Conservation (phyloP, 2,329 filamentous ascomycete species). For the Diaporthe citrichinensis region DNA sequence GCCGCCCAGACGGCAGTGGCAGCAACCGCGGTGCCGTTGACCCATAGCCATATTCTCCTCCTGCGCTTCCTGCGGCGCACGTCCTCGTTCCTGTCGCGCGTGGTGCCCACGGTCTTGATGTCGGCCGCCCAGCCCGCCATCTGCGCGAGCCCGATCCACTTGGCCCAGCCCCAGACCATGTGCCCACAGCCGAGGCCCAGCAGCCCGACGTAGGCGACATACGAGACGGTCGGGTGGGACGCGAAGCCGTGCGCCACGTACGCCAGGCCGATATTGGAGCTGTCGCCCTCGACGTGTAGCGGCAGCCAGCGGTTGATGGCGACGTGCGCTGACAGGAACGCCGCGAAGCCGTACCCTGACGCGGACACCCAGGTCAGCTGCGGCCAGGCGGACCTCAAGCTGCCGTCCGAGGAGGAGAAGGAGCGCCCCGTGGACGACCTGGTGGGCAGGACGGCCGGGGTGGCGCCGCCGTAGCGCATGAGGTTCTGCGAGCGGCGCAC, state of each 20-base stretch:
- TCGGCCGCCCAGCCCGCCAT: conserved; percentile 64
- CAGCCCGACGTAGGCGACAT: conserved; percentile 77
- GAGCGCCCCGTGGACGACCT: conserved; percentile 49
- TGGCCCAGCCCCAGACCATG: conserved; percentile 87
- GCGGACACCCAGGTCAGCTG: conserved; percentile 76
- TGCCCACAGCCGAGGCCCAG: conserved; percentile 80
- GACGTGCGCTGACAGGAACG: conserved; percentile 78
- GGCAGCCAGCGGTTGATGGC: conserved; percentile 84
- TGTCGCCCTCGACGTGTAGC: conserved; percentile 83
- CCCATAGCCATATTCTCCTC: conserved; percentile 77
- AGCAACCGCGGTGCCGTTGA: conserved; percentile 75
- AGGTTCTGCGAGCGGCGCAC: conserved; percentile 80
- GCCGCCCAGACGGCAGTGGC: conserved; percentile 82
- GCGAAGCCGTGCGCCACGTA: conserved; percentile 91
- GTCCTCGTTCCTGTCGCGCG: conserved; percentile 60
- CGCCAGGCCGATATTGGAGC: conserved; percentile 85
- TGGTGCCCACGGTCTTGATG: conserved; percentile 42
- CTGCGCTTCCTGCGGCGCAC: conserved; percentile 66
- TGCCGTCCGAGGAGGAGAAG: conserved; percentile 51
- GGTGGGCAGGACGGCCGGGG: conserved; percentile 63
- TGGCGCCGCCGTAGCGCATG: conserved; percentile 80
- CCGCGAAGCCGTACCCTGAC: conserved; percentile 79
- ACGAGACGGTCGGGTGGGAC: conserved; percentile 76
- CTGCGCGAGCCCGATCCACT: conserved; percentile 80
- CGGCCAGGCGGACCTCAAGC: conserved; percentile 70